Base-by-base conservation (phyloP, 2,329 filamentous ascomycete genomes). In the Venturia asperata region DNA sequence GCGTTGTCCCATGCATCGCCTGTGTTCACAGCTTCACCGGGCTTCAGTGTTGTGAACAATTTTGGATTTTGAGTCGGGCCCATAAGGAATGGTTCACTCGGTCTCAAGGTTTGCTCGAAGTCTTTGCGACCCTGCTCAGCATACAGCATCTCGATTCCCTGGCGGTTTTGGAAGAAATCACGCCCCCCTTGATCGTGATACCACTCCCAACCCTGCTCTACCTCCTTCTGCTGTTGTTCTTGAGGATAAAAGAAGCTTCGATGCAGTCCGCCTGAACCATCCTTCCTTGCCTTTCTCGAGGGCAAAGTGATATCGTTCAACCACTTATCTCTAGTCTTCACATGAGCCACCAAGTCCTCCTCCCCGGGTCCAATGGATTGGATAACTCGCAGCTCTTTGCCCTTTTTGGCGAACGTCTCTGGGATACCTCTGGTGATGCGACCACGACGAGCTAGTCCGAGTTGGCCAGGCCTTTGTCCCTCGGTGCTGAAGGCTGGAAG, bases 281-380 rank as follows among this genome's bases (percentile, higher is more conserved):
- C 63, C 42, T 67, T 65, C 68, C 69, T 68, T 67, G 73, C 19
- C 47, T 70, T 69, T 11, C 80, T 77, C 65, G 75, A 79, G 4
- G 84, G 85, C 52, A 86, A 75, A 3, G 79, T 80, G 13, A 78
- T 75, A 67, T 85, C 80, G 11, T 76, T 68, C 0, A 74, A 74
- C 83, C 83, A 87, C 61, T 77, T 75, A 64, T 83, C 79, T 64
- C 81, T 77, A 19, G 80, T 77, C 67, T 77, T 74, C 7, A 83
- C 61, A 19, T 61, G 56, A 11, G 66, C 52, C 27, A 64, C 30
- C 19, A 67, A 9, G n/a, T 67, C 66, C 49, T 67, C 66, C 9
- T 55, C 41, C 10, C 52, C 61, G 11, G 66, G n/a, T n/a, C 66
- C 66, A 19, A 66, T 24, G 30, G 39, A 30, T 39, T 47, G 56